Percentiles rank a stretch among this genome's conserved stretches.
phyloP scores from a whole-genome alignment of 176 grass and related monocot genomes.

The Phyllostachys edulis region DNA sequence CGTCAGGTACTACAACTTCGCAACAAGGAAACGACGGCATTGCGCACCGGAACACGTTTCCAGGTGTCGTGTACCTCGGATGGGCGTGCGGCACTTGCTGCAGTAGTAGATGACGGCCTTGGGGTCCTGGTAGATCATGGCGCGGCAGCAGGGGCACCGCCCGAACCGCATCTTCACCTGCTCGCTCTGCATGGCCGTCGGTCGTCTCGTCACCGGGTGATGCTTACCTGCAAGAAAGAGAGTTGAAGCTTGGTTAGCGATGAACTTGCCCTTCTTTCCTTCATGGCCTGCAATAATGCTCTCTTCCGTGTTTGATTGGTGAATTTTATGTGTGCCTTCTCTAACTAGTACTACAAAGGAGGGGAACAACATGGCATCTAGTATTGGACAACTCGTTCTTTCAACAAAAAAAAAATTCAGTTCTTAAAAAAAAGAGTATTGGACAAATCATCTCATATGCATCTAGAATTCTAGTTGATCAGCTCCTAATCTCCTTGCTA shows the following conservation, averaged over 20 bases:
- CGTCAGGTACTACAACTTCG: not conserved
- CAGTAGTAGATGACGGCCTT: slow-evolving; percentile 62
- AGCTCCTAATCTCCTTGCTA: not conserved
- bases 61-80: slow-evolving; percentile 29
- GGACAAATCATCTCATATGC: not conserved
- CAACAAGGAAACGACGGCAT: not conserved
- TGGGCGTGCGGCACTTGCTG: slow-evolving; percentile 55
- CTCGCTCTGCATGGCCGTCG: slow-evolving; percentile 28
- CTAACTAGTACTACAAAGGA: not conserved
- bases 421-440: not conserved
- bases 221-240: not conserved
- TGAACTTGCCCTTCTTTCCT: not conserved
- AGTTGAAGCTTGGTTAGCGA: not conserved
- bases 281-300: not conserved
- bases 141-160: slow-evolving; percentile 62
- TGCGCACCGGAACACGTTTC: not conserved
- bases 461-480: not conserved
- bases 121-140: slow-evolving; percentile 66
- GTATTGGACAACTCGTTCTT: not conserved
- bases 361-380: not conserved
- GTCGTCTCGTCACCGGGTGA: not conserved
- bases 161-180: slow-evolving; percentile 49
- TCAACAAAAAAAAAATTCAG: no score
- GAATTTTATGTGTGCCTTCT: not conserved
- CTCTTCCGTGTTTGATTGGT: not conserved